phyloP scores from a whole-genome alignment of 805 yeast genomes.

The Nakazawaea ishiwadae region DNA sequence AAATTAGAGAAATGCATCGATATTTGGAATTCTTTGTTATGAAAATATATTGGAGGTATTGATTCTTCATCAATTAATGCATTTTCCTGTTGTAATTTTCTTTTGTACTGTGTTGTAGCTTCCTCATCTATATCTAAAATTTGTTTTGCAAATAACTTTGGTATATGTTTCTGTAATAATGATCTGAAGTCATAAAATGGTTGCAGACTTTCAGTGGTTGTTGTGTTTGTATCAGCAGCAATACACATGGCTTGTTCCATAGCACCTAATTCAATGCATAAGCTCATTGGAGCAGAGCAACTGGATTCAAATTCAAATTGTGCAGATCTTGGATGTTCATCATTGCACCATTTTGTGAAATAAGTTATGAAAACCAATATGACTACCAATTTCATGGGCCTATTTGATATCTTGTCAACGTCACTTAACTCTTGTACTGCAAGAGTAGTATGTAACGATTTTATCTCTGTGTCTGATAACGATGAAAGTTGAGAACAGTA shows the following conservation, averaged over 20 bases:
- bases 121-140: constrained; percentile 45
- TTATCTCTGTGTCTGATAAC: constrained; percentile 32
- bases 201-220: constrained; percentile 39
- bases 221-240: constrained; percentile 59
- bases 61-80: constrained; percentile 26
- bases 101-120: constrained; percentile 31
- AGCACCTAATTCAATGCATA: constrained; percentile 60
- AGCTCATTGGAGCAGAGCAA: constrained; percentile 56
- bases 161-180: constrained; percentile 61
- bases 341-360: constrained; percentile 67
- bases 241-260: constrained; percentile 61
- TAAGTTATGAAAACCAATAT: constrained; percentile 48
- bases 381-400: constrained; percentile 46
- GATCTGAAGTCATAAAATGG: constrained; percentile 63
- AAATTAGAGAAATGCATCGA: constrained; percentile 27
- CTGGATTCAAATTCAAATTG: constrained; percentile 49
- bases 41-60: constrained; percentile 20
- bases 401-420: constrained; percentile 36
- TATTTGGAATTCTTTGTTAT: constrained; percentile 18
- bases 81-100: constrained; percentile 22
- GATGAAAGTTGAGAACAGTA: constrained; percentile 35
- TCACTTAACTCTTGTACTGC: constrained; percentile 27
- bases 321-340: constrained; percentile 33
- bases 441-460: constrained; percentile 31
- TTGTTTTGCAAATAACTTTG: constrained; percentile 48